A percentile compares a stretch with the other conserved stretches of the same genome.
phyloP scores from a whole-genome alignment of 768 basidiomycete genomes.

The Collybiopsis luxurians region DNA sequence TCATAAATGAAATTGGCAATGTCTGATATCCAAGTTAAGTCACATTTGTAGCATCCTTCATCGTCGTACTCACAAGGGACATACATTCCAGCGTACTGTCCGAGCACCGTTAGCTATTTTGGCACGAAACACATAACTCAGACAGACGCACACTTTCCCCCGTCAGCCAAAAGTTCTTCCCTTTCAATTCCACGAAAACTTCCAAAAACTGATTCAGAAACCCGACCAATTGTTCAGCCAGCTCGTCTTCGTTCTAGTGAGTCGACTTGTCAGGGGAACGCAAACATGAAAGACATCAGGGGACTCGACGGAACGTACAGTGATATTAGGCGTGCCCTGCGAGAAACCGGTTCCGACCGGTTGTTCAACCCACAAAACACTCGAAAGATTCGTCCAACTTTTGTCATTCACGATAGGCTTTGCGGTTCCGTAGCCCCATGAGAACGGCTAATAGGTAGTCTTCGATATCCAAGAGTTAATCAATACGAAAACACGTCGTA shows the following conservation, averaged over 20 bases:
- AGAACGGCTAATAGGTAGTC: slow-evolving; percentile 54
- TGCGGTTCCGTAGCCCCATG: slow-evolving; percentile 63
- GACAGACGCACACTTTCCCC: slow-evolving; percentile 76
- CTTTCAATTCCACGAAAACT: slow-evolving; percentile 70
- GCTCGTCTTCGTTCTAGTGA: slow-evolving; percentile 48
- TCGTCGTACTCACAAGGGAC: slow-evolving; percentile 41
- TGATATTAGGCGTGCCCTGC: slow-evolving; percentile 62
- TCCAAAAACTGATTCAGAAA: slow-evolving; percentile 77
- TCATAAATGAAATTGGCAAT: slow-evolving; percentile 74
- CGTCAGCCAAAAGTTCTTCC: slow-evolving; percentile 65
- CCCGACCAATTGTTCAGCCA: slow-evolving; percentile 48
- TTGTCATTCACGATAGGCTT: slow-evolving; percentile 60
- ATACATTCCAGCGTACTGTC: slow-evolving; percentile 52
- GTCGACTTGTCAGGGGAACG: too few species aligned
- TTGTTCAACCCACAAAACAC: slow-evolving; percentile 73
- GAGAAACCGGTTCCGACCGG: slow-evolving; percentile 81
- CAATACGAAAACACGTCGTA: slow-evolving; percentile 24
- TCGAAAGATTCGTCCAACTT: slow-evolving; percentile 81
- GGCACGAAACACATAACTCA: too few species aligned
- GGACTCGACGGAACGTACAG: slow-evolving; percentile 36
- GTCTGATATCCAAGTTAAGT: slow-evolving; percentile 35
- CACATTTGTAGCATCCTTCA: too few species aligned
- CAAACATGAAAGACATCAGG: neutral
- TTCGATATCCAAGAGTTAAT: neutral
- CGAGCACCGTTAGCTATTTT: neutral